phyloP scores from a whole-genome alignment of 345 rosid species.

The Eucalyptus cladocalyx region DNA sequence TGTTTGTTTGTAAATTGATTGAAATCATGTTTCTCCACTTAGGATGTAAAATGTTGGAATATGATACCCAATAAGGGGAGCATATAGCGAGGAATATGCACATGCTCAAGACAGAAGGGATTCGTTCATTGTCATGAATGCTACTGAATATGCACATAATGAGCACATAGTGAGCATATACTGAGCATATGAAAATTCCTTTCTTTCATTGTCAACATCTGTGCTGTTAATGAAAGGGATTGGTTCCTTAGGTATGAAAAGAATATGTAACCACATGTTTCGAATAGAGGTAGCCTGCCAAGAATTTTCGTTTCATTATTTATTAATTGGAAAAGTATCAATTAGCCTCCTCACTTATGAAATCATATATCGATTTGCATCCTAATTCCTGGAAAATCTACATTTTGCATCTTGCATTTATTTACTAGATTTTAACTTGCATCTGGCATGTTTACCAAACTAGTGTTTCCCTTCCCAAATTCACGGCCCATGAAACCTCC shows the following conservation, averaged over 20 bases:
- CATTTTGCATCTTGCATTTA: background rate
- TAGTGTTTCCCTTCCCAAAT: background rate
- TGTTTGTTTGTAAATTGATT: background rate
- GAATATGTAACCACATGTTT: background rate
- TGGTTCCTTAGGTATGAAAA: background rate
- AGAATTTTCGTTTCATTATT: background rate
- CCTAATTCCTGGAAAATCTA: background rate
- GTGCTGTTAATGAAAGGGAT: background rate
- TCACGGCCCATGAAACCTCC: background rate
- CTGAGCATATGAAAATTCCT: background rate
- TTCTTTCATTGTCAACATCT: background rate
- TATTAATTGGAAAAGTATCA: background rate
- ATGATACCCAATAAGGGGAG: background rate
- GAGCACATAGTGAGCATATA: background rate
- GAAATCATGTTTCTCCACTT: background rate
- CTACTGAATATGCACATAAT: background rate
- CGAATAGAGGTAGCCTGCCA: background rate
- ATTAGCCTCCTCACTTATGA: background rate
- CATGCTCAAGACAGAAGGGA: background rate
- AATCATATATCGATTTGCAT: background rate
- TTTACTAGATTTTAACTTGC: background rate
- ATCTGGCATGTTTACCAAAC: background rate
- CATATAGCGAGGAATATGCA: background rate
- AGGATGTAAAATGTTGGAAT: background rate
- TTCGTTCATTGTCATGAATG: background rate